Conservation (phyloP, 2,329 filamentous ascomycete genomes). For the Neophaeococcomyces aloes region DNA sequence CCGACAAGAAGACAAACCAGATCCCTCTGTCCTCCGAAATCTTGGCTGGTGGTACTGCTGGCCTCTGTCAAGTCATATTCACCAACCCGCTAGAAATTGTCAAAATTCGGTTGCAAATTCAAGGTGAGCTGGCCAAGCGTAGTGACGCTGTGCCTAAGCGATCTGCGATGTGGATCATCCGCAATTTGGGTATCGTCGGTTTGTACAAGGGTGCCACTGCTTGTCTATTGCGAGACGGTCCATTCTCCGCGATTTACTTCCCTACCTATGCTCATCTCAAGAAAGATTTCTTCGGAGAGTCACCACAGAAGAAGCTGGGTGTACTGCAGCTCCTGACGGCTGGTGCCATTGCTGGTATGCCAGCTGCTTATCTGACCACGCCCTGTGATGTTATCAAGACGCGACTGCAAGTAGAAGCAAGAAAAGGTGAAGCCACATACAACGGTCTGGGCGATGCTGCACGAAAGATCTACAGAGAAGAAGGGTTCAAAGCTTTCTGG, state of each 20-base stretch:
- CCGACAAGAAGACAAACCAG: constrained; percentile 59
- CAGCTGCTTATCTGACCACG: constrained; percentile 86
- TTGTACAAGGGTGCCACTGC: constrained; percentile 95
- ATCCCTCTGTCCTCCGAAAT: constrained; percentile 66
- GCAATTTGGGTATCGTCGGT: constrained; percentile 84
- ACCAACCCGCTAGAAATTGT: constrained; percentile 98
- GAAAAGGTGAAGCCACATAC: constrained; percentile 87
- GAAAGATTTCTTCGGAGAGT: constrained; percentile 86
- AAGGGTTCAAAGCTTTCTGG: constrained; percentile 95
- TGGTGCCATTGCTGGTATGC: constrained; percentile 89
- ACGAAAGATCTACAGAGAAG: constrained; percentile 70
- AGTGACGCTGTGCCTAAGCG: constrained; percentile 73
- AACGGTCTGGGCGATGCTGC: constrained; percentile 79
- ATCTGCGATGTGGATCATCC: constrained; percentile 95
- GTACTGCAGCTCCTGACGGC: constrained; percentile 84
- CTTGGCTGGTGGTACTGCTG: constrained; percentile 77
- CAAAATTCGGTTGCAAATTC: constrained; percentile 95
- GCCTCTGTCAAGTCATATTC: constrained; percentile 95
- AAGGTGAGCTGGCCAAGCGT: constrained; percentile 87
- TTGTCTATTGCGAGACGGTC: constrained; percentile 88
- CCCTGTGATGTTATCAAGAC: constrained; percentile 99
- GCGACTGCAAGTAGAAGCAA: constrained; percentile 88
- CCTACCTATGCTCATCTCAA: constrained; percentile 93
- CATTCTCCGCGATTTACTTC: constrained; percentile 99
- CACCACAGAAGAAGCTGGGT: constrained; percentile 67